Percentiles rank a stretch among this genome's conserved stretches.
phyloP scores from a whole-genome alignment of 2,329 filamentous ascomycete genomes.

The Pseudonectria foliicola region DNA sequence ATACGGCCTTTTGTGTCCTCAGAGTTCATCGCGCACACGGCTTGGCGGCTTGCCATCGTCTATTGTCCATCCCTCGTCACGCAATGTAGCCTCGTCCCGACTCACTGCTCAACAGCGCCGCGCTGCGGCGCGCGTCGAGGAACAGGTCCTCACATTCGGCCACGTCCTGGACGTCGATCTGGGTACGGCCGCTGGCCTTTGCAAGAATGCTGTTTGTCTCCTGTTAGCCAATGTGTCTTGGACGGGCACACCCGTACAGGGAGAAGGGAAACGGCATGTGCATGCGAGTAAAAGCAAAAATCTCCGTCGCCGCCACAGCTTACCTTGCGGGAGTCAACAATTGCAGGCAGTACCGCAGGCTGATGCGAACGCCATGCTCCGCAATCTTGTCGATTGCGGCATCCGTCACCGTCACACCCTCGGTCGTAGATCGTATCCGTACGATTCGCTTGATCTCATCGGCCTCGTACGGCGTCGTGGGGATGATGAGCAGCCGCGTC shows the following conservation, averaged over 20 bases:
- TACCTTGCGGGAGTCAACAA: constrained; percentile 77
- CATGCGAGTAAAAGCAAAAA: constrained; percentile 1
- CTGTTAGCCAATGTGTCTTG: constrained; percentile 28
- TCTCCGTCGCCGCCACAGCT: constrained; percentile 20
- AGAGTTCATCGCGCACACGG: too few species aligned
- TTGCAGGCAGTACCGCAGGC: constrained; percentile 87
- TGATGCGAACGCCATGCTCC: constrained; percentile 80
- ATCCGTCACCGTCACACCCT: constrained; percentile 72
- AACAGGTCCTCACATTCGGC: constrained; percentile 78
- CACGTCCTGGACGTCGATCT: constrained; percentile 72
- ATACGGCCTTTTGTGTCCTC: too few species aligned
- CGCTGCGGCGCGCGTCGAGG: constrained; percentile 74
- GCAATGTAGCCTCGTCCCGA: constrained; percentile 58
- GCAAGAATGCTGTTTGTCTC: constrained; percentile 65
- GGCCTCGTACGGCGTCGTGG: constrained; percentile 80
- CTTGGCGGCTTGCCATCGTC: neutral
- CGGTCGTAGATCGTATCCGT: constrained; percentile 72
- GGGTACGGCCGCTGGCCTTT: constrained; percentile 68
- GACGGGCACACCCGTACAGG: constrained; percentile 6
- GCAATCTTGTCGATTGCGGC: constrained; percentile 81
- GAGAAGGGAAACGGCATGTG: constrained; percentile 5
- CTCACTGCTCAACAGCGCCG: constrained; percentile 57
- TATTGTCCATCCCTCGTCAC: constrained; percentile 28
- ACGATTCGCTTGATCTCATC: constrained; percentile 93
- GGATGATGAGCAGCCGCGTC: constrained; percentile 88